phyloP scores from a whole-genome alignment of 108 stramenopile species.

The Conticribra guillardii region DNA sequence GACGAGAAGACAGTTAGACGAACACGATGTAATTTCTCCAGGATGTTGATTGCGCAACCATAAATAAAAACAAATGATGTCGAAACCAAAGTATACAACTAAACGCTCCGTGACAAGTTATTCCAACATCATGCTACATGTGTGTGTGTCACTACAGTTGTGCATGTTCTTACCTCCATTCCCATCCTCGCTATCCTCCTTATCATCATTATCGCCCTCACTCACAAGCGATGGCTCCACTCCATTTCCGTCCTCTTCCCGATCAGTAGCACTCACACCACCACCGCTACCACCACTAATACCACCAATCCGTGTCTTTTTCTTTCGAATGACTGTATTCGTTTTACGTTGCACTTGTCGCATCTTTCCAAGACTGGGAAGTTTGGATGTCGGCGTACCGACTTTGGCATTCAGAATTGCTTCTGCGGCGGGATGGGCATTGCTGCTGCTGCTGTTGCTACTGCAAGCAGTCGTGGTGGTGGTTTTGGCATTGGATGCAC shows the following conservation, averaged over 20 bases:
- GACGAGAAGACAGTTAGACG: neutral
- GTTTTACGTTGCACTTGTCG: conserved; percentile 35
- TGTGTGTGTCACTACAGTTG: neutral
- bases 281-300: neutral
- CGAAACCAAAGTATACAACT: no score
- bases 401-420: conserved; percentile 26
- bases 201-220: conserved; percentile 28
- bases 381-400: conserved; percentile 17
- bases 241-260: conserved; percentile 4
- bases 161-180: neutral
- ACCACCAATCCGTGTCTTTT: conserved; percentile 4
- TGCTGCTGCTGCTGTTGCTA: conserved; percentile 3
- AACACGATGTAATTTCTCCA: no score
- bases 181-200: conserved; percentile 12
- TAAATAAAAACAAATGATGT: no score
- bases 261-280: neutral
- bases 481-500: neutral
- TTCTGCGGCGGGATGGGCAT: conserved; percentile 20
- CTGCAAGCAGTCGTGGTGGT: no score
- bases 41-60: no score
- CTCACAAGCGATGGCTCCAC: neutral
- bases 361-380: conserved; percentile 21
- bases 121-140: no score
- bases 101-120: no score
- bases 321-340: conserved; percentile 40